Percentiles rank a stretch among this genome's conserved stretches.
phyloP scores from a whole-genome alignment of 345 rosid species.

The Salix udensis region DNA sequence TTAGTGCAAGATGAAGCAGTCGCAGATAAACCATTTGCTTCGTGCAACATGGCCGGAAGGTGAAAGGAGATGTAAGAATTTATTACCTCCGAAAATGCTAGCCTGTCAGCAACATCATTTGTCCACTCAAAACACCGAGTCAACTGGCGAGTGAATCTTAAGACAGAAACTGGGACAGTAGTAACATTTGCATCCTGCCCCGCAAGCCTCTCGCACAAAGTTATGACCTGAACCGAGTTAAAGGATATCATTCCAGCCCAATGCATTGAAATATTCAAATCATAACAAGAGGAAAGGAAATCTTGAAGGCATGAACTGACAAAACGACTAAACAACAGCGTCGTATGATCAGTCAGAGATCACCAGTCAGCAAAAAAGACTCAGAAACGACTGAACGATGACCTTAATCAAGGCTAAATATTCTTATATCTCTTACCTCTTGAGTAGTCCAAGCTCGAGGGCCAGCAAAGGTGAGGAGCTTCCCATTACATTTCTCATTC shows the following conservation, averaged over 20 bases:
- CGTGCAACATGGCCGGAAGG: neutral
- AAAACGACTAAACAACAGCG: neutral
- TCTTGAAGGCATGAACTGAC: neutral
- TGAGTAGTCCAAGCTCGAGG: constrained; percentile 98
- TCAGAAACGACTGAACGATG: neutral
- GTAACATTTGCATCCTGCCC: constrained; percentile 99
- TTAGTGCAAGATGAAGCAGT: neutral
- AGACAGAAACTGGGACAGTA: constrained; percentile 78
- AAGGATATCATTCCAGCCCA: neutral
- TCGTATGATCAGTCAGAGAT: neutral
- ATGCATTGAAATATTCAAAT: neutral
- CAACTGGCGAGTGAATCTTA: constrained; percentile 73
- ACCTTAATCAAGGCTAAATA: neutral
- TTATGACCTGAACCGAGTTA: constrained; percentile 52
- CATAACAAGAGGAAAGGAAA: neutral
- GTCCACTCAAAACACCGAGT: constrained; percentile 88
- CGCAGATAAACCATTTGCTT: neutral
- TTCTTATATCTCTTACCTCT: constrained; percentile 54
- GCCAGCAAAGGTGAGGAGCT: constrained; percentile 89
- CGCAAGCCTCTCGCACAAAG: constrained; percentile 91
- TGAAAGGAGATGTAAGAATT: neutral
- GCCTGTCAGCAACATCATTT: constrained; percentile 90
- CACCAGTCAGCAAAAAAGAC: neutral
- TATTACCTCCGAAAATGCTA: constrained; percentile 91
- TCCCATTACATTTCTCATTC: constrained; percentile 65